Percentiles rank a stretch among this genome's conserved stretches.
These are phyloP conservation scores for Brassica juncea DNA, from an alignment of 345 rosid species.

Conservation along the genomic window DNA sequence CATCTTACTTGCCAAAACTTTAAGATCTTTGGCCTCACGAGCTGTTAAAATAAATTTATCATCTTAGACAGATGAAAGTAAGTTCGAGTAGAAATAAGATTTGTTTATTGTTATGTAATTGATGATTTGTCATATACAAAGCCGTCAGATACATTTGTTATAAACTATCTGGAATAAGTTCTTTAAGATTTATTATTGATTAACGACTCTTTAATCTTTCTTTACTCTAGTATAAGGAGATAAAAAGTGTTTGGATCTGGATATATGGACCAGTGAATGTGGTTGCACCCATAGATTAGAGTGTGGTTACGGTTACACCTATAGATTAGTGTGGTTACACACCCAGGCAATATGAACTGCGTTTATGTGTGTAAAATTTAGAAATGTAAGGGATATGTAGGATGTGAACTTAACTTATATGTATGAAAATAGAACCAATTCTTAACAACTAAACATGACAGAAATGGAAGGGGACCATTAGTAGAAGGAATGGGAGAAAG, in stretches of 20 bases:
- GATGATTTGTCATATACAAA: constrained; percentile 6
- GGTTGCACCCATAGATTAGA: not conserved
- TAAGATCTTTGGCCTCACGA: constrained; percentile 1
- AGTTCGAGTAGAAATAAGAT: constrained; percentile 19
- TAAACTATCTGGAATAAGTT: constrained; percentile 7
- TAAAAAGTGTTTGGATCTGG: not conserved
- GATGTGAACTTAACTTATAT: not conserved
- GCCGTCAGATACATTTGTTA: constrained; percentile 25
- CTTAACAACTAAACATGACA: not conserved
- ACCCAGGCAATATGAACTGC: not conserved
- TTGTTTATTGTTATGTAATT: constrained; percentile 3
- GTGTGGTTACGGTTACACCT: too few relatives aligned
- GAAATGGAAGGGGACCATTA: constrained; percentile 19
- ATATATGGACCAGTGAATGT: not conserved
- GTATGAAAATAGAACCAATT: not conserved
- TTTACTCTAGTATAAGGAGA: not conserved
- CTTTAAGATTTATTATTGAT: constrained; percentile 8
- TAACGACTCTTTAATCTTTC: not conserved
- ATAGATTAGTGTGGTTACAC: not conserved
- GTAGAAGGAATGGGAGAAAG: constrained; percentile 16
- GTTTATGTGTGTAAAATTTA: not conserved
- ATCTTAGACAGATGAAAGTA: constrained; percentile 24
- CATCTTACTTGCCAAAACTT: constrained; percentile 14
- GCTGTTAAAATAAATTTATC: constrained; percentile 21
- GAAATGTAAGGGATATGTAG: not conserved